Evolutionary conservation across 805 yeast genomes (phyloP), one percentile per base, ranked within the genome.

Genomic region (Nakazawaea molendinolei): DNA sequence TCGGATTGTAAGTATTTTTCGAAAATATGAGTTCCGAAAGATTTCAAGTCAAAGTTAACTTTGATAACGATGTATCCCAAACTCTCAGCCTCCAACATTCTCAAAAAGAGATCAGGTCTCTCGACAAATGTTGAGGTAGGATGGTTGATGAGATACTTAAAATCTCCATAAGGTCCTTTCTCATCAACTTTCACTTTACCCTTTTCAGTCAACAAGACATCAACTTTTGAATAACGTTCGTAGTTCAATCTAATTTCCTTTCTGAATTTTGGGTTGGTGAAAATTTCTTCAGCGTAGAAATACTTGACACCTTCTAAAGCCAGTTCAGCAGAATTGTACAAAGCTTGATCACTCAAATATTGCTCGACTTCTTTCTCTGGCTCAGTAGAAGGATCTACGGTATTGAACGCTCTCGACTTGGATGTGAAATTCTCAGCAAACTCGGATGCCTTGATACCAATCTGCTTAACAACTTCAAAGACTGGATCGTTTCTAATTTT

Each of bases 51-150:
- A 45, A 53, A 65, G 60, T 63, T 73, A 24, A 89, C 71, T 28
- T 80, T 72, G 16, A 87, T 69, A 33, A 68, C 74, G 31, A 85
- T 69, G 39, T 84, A 70, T 22, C 95, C 94, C 44, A 75, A 68
- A 5, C 76, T 58, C 55, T 92, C 98, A 2, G 97, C 98, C 51
- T 83, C 89, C 33, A 89, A 60, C 95, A 92, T 92, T 50, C 94
- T 74, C 50, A 92, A 65, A 47, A 83, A 86, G 27, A 82, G 62
- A 48, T 86, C 95, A 1, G 98, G 97, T 38, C 75, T 68, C 25
- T 65, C 65, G 5, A 74, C 69, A 50, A 92, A 74, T 40, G 86
- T 86, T n/a, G 71, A 70, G 12, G 89, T 79, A 2, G 84, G 69
- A 53, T 92, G 73, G 58, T 86, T 84, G 39, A 76, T 71, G 16